Evolutionary conservation across 176 grass and related monocot species (phyloP).

Genomic region (Musa beccarii): DNA sequence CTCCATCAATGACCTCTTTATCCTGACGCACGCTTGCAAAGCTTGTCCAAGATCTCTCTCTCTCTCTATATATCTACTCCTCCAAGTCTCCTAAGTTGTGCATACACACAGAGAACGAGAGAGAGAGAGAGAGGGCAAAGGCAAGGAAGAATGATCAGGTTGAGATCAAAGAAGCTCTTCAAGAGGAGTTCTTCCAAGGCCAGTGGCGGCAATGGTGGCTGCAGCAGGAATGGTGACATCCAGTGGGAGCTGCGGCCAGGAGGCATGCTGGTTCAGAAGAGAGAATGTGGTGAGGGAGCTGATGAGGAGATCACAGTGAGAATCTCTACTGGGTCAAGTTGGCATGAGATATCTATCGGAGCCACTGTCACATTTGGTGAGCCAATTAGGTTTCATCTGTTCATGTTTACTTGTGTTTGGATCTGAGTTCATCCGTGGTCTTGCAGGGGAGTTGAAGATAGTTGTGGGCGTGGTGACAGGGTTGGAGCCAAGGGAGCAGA

Average conservation of each 20-base stretch:
- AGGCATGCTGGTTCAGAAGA: conserved; percentile 97
- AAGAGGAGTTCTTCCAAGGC: conserved; percentile 65
- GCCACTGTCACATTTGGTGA: conserved; percentile 85
- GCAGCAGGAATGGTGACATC: conserved; percentile 30
- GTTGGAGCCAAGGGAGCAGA: conserved; percentile 69
- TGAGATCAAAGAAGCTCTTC: conserved; percentile 90
- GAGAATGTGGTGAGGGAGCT: conserved; percentile 32
- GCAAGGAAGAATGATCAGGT: conserved; percentile 45
- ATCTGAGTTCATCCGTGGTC: neutral
- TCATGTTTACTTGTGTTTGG: no score
- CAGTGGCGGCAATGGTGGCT: neutral
- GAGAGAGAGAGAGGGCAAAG: no score
- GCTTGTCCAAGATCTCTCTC: conserved; percentile 26
- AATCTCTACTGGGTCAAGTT: conserved; percentile 53
- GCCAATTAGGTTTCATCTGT: neutral
- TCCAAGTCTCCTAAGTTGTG: neutral
- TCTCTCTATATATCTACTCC: conserved; percentile 35
- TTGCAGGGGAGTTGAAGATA: conserved; percentile 74
- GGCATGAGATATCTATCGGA: conserved; percentile 68
- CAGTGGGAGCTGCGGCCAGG: conserved; percentile 89
- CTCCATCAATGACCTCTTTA: conserved; percentile 24
- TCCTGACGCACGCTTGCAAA: conserved; percentile 68
- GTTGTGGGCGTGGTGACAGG: conserved; percentile 50
- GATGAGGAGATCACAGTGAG: conserved; percentile 62
- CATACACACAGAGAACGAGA: neutral